These are phyloP conservation scores for Sphaerobolus stellatus DNA, from an alignment of 1,284 basidiomycete species.

Conservation along the genomic window DNA sequence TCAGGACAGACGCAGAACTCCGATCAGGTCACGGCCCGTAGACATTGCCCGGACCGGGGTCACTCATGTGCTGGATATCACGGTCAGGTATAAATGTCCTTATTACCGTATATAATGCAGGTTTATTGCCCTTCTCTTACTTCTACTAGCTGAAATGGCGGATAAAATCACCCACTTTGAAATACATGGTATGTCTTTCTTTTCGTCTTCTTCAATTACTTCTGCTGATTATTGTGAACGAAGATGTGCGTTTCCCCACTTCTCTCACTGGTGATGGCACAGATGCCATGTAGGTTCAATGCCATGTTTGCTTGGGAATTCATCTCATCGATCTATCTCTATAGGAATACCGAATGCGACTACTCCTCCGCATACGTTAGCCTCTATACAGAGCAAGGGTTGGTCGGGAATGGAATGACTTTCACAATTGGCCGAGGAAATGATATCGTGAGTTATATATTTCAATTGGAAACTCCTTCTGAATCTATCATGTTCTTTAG, in stretches of 20 bases:
- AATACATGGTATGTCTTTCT: conserved; percentile 44
- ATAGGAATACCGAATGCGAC: conserved; percentile 90
- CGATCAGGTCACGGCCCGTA: no score
- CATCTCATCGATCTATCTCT: background rate
- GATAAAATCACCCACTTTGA: conserved; percentile 53
- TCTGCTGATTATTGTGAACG: conserved; percentile 9
- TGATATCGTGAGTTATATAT: conserved; percentile 65
- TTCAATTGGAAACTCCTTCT: background rate
- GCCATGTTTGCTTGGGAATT: background rate
- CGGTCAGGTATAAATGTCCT: no score
- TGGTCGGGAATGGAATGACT: conserved; percentile 90
- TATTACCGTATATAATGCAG: no score
- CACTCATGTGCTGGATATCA: no score
- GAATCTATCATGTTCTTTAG: conserved; percentile 31
- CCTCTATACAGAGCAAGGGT: conserved; percentile 65
- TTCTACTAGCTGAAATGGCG: conserved; percentile 27
- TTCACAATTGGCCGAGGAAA: conserved; percentile 97
- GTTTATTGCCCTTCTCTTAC: no score
- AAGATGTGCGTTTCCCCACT: conserved; percentile 83
- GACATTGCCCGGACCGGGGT: no score
- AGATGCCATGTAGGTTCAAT: conserved; percentile 68
- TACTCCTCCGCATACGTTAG: conserved; percentile 92
- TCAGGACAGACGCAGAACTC: no score
- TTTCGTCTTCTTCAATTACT: background rate
- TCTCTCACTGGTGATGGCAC: conserved; percentile 85